A percentile compares a stretch with the other conserved stretches of the same genome.
Conservation (phyloP, 768 basidiomycete species). For the Kondoa subrosea region DNA sequence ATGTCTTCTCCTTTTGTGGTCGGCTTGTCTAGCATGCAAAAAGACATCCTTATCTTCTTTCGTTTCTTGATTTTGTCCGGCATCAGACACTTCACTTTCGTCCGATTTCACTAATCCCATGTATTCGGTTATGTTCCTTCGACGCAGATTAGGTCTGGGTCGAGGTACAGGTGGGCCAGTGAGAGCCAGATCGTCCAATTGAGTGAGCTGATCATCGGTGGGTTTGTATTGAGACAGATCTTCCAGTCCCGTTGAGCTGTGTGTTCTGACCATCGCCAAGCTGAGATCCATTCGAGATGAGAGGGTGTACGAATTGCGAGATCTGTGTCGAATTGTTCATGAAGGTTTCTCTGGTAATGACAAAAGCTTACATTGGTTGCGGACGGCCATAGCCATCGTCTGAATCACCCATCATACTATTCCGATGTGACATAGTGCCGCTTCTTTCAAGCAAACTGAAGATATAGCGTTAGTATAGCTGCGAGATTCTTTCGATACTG, state of each 20-base stretch:
- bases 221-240: conserved; percentile 4
- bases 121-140: not conserved
- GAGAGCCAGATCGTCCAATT: not conserved
- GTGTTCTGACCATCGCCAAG: not conserved
- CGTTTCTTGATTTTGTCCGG: no score
- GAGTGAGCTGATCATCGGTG: not conserved
- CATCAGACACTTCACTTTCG: no score
- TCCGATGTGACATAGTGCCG: not conserved
- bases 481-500: not conserved
- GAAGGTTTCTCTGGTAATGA: not conserved
- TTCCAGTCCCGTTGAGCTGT: not conserved
- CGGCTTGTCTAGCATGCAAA: not conserved
- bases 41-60: not conserved
- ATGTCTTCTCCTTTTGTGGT: not conserved
- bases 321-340: not conserved
- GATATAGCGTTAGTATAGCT: not conserved
- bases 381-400: not conserved
- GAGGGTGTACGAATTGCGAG: not conserved
- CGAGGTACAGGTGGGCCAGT: not conserved
- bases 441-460: not conserved
- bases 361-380: not conserved
- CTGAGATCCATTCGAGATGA: not conserved
- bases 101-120: not conserved
- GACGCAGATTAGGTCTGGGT: not conserved
- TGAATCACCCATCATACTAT: not conserved